A percentile compares a stretch with the other conserved stretches of the same genome.
phyloP scores from a whole-genome alignment of 2,329 filamentous ascomycete species.

The Lithohypha guttulata region DNA sequence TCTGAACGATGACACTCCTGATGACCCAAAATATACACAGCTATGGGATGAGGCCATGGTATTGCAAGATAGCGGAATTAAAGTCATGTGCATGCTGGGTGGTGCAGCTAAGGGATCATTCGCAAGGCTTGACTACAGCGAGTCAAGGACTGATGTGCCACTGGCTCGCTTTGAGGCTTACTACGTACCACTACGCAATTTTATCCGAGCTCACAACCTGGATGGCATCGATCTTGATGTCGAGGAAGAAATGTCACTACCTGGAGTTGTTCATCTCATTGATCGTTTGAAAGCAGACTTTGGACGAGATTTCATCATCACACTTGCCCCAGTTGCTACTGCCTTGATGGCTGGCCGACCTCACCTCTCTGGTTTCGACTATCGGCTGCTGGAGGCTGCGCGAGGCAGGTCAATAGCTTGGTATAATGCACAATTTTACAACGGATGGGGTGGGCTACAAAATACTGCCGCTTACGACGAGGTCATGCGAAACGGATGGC shows the following conservation, averaged over 20 bases:
- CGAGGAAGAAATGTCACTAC: slow-evolving; percentile 63
- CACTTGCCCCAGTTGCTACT: slow-evolving; percentile 70
- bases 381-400: slow-evolving; percentile 60
- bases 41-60: slow-evolving; percentile 69
- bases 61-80: slow-evolving; percentile 63
- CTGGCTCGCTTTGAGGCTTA: slow-evolving; percentile 58
- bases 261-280: slow-evolving; percentile 55
- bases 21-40: slow-evolving; percentile 54
- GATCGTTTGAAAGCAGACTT: slow-evolving; percentile 49
- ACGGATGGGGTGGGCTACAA: slow-evolving; percentile 65
- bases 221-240: slow-evolving; percentile 70
- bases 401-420: slow-evolving; percentile 59
- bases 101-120: slow-evolving; percentile 72
- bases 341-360: slow-evolving; percentile 50
- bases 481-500: slow-evolving; percentile 51
- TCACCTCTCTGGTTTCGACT: slow-evolving; percentile 70
- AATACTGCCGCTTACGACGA: slow-evolving; percentile 35
- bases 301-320: slow-evolving; percentile 56
- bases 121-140: slow-evolving; percentile 44
- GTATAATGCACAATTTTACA: slow-evolving; percentile 93
- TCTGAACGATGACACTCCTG: slow-evolving; percentile 67
- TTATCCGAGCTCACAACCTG: slow-evolving; percentile 51
- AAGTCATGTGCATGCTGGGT: slow-evolving; percentile 76
- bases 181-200: slow-evolving; percentile 56
- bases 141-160: slow-evolving; percentile 29